Evolutionary conservation across 2,329 filamentous ascomycete species (phyloP).

Genomic region (Piedraia hortae): DNA sequence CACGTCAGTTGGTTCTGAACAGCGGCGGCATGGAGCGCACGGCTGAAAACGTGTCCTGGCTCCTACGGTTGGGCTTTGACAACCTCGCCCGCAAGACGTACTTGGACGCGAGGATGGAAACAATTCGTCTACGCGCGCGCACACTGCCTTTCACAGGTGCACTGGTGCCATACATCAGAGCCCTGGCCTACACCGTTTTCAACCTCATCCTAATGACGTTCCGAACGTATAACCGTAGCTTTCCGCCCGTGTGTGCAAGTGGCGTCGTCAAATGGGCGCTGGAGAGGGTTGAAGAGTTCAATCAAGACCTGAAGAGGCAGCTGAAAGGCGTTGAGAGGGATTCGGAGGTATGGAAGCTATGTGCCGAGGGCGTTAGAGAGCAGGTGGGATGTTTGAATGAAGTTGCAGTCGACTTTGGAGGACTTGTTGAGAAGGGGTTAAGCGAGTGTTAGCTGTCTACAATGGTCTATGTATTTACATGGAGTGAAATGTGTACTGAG

Average conservation of each 20-base stretch:
- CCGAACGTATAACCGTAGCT: constrained; percentile 16
- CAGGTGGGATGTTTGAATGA: constrained; percentile 59
- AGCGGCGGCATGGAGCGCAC: constrained; percentile 54
- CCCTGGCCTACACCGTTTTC: constrained; percentile 88
- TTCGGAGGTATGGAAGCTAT: constrained; percentile 54
- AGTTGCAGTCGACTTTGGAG: constrained; percentile 71
- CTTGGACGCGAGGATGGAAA: constrained; percentile 46
- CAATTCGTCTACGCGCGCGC: constrained; percentile 57
- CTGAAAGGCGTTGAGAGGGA: constrained; percentile 58
- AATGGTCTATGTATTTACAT: too few relatives aligned
- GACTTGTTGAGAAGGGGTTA: constrained; percentile 40
- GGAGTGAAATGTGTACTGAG: too few relatives aligned
- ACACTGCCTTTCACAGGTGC: constrained; percentile 92
- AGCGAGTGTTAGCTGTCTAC: too few relatives aligned
- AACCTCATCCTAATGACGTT: constrained; percentile 84
- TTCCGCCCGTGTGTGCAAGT: constrained; percentile 58
- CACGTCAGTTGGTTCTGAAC: constrained; percentile 48
- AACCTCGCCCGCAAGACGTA: constrained; percentile 73
- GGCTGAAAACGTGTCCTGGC: constrained; percentile 56
- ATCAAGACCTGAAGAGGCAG: constrained; percentile 53
- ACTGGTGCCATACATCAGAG: constrained; percentile 77
- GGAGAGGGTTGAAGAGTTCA: constrained; percentile 76
- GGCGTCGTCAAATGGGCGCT: constrained; percentile 98
- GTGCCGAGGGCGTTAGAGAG: constrained; percentile 52
- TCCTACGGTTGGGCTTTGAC: constrained; percentile 68